Evolutionary conservation across 352 stramenopile species (phyloP), one percentile per base, ranked within the genome.

Genomic region (Globisporangium paroecandrum): DNA sequence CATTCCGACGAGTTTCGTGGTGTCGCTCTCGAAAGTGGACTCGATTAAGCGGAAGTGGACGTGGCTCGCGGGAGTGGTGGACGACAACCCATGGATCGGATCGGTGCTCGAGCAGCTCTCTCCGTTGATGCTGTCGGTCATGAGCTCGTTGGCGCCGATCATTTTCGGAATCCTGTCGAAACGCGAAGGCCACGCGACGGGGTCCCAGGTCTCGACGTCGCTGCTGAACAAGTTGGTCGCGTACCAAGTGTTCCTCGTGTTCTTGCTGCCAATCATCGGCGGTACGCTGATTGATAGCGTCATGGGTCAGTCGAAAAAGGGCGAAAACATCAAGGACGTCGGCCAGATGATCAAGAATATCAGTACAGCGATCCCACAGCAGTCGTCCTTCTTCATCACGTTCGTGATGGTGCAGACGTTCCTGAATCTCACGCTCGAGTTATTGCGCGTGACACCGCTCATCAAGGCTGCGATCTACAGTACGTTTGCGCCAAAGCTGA

Each of bases 81-180:
- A 75, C 3, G 69, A 93, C 29, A 73, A 95, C 51, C 64, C 77
- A 24, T 95, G 87, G 87, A 69, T 92, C n/a, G 78, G 72, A n/a
- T 79, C 82, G 10, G 59, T 95, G 6, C 69, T 95, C 32, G 77
- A 93, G 72, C 85, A 93, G 62, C 58, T 95, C 10, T 91, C 85
- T 47, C 87, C 87, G 18, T 49, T 95, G 29, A 88, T 93, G 73
- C 70, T 95, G 54, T 88, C 84, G 5, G 73, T 95, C 22, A 95
- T 95, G 87, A 83, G 73, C 10, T 78, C 87, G 27, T 65, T 95
- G 51, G 87, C 87, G 18, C 87, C 87, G 4, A 93, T 95, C 34
- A 95, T 95, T 61, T 92, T 95, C 32, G 82, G 83, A 8, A 83
- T 92, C 38, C 59, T 95, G 34, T 93, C 85, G 41, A 90, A 91